These are phyloP conservation scores for Talaromyces sp. DNA, from an alignment of 2,329 filamentous ascomycete genomes.

Conservation along the genomic window DNA sequence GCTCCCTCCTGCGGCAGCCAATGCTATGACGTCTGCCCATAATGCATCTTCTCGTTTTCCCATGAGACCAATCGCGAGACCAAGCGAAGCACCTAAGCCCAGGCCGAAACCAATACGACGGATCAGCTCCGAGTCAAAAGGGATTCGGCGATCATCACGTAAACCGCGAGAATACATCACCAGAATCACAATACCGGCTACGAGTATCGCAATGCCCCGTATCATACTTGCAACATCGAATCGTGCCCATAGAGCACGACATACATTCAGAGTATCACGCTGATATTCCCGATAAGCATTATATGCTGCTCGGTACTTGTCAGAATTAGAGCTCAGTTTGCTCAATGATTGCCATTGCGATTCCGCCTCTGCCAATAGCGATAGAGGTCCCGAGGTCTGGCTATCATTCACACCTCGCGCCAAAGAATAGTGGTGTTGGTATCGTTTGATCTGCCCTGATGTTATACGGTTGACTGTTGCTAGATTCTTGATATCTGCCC, in stretches of 20 bases:
- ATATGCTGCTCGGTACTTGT: conserved; percentile 42
- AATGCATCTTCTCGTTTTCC: conserved; percentile 22
- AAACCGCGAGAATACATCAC: conserved; percentile 65
- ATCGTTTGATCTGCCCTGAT: conserved; percentile 80
- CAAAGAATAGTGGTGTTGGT: conserved; percentile 75
- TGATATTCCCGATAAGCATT: conserved; percentile 69
- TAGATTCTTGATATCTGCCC: conserved; percentile 69
- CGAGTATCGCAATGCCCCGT: conserved; percentile 67
- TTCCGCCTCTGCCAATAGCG: conserved; percentile 58
- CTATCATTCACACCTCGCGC: conserved; percentile 64
- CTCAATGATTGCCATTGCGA: conserved; percentile 47
- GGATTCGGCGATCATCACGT: conserved; percentile 46
- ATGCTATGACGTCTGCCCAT: conserved; percentile 29
- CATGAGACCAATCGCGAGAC: conserved; percentile 17
- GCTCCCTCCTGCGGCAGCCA: conserved; percentile 42
- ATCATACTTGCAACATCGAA: conserved; percentile 87
- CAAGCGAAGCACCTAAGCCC: conserved; percentile 41
- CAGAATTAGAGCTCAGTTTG: conserved; percentile 33
- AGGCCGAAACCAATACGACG: conserved; percentile 45
- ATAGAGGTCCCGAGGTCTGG: conserved; percentile 50
- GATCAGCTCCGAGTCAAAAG: conserved; percentile 45
- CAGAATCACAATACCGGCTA: conserved; percentile 62
- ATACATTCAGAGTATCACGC: conserved; percentile 68
- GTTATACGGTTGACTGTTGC: conserved; percentile 71
- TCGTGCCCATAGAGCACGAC: conserved; percentile 80